Percentiles rank a stretch among this genome's conserved stretches.
Conservation (phyloP, 106 monocot species). For the Narthecium ossifragum region DNA sequence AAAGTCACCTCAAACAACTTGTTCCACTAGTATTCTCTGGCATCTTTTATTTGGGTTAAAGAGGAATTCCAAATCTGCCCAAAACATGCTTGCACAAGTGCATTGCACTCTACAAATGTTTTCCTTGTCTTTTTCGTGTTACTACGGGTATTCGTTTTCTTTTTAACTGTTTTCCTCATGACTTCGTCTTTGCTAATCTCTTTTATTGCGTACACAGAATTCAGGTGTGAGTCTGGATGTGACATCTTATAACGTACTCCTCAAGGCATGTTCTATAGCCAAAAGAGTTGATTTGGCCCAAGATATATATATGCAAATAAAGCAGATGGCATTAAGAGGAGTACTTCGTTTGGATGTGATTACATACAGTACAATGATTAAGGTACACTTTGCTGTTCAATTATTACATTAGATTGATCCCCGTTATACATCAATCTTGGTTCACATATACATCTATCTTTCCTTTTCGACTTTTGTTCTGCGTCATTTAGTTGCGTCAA, state of each 20-base stretch:
- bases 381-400: slow-evolving; percentile 41
- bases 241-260: slow-evolving; percentile 81
- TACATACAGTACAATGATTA: slow-evolving; percentile 92
- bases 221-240: slow-evolving; percentile 55
- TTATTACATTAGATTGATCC: neutral
- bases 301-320: slow-evolving; percentile 63
- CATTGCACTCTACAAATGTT: too few relatives aligned
- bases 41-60: too few relatives aligned
- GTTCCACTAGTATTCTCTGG: too few relatives aligned
- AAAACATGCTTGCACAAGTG: too few relatives aligned
- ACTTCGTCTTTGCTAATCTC: slow-evolving; percentile 4
- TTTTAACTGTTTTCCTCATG: too few relatives aligned
- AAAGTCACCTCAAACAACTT: too few relatives aligned
- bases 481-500: neutral
- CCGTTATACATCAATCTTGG: too few relatives aligned
- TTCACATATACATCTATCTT: too few relatives aligned
- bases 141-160: neutral
- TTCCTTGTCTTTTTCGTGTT: neutral
- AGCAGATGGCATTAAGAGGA: slow-evolving; percentile 29
- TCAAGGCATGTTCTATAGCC: slow-evolving; percentile 77
- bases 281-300: slow-evolving; percentile 83
- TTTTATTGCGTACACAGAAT: slow-evolving; percentile 31
- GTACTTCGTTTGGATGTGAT: slow-evolving; percentile 60
- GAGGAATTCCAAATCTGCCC: too few relatives aligned
- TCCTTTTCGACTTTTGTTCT: neutral